Evolutionary conservation across 116 monocot genomes (phyloP).

Genomic region (Papilionanthe hybrid): DNA sequence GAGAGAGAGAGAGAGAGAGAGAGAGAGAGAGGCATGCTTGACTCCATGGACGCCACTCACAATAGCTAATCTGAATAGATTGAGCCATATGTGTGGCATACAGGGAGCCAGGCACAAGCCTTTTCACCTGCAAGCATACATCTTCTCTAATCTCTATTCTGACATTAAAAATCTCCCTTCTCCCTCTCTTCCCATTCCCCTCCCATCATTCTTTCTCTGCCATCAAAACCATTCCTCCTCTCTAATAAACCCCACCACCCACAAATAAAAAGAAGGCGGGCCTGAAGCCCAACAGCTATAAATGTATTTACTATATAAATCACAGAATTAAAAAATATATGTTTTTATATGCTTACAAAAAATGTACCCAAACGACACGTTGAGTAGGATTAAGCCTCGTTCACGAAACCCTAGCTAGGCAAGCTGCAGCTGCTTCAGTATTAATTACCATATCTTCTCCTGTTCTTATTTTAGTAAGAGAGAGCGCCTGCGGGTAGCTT

Average conservation of each 20-base stretch:
- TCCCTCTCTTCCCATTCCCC: too few species aligned
- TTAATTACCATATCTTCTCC: background rate
- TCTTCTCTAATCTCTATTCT: background rate
- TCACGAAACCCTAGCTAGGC: background rate
- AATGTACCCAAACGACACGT: background rate
- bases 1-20: slow-evolving; percentile 11
- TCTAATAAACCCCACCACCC: too few species aligned
- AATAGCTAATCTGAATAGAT: slow-evolving; percentile 4
- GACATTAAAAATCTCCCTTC: background rate
- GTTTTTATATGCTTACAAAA: background rate
- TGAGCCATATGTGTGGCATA: slow-evolving; percentile 13
- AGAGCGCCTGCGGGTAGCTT: background rate
- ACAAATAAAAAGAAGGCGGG: background rate
- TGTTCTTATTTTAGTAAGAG: background rate
- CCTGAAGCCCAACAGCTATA: too few species aligned
- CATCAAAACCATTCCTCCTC: too few species aligned
- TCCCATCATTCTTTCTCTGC: too few species aligned
- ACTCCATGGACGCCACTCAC: slow-evolving; percentile 15
- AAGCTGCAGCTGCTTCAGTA: background rate
- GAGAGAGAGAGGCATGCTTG: slow-evolving; percentile 11
- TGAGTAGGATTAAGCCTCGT: background rate
- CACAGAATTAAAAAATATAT: background rate
- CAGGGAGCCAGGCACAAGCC: slow-evolving; percentile 18
- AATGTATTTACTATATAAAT: background rate
- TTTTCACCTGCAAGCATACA: background rate